phyloP scores from a whole-genome alignment of 2,329 filamentous ascomycete genomes.

The Colletotrichum abscissum region DNA sequence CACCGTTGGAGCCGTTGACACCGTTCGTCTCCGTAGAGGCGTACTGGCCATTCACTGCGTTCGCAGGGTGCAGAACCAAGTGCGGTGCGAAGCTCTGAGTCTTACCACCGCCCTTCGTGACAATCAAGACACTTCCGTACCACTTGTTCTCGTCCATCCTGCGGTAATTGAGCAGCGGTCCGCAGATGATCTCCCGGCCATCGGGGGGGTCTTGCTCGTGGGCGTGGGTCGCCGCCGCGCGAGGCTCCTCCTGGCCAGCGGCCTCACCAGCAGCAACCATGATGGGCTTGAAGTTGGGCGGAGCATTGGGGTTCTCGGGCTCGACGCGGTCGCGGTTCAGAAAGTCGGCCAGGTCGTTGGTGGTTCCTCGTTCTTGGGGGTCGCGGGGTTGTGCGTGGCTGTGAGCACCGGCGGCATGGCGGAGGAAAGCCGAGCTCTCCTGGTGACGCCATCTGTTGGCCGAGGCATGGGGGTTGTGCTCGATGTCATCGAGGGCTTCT shows the following conservation, averaged over 20 bases:
- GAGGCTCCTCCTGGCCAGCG: slow-evolving; percentile 41
- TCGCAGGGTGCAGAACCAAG: slow-evolving; percentile 63
- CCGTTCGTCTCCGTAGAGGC: slow-evolving; percentile 41
- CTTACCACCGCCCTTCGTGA: slow-evolving; percentile 77
- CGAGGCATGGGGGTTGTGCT: slow-evolving; percentile 66
- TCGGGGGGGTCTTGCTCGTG: slow-evolving; percentile 46
- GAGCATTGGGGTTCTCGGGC: slow-evolving; percentile 45
- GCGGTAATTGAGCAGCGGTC: slow-evolving; percentile 82
- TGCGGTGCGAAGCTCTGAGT: slow-evolving; percentile 68
- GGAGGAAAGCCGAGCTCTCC: slow-evolving; percentile 67
- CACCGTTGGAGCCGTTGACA: slow-evolving; percentile 42
- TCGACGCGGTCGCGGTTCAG: slow-evolving; percentile 66
- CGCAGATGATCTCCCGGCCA: slow-evolving; percentile 73
- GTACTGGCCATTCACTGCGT: slow-evolving; percentile 40
- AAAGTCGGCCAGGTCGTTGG: slow-evolving; percentile 66
- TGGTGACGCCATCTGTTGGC: slow-evolving; percentile 71
- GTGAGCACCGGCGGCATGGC: slow-evolving; percentile 53
- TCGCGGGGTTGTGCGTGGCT: slow-evolving; percentile 48
- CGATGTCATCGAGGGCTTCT: slow-evolving; percentile 45
- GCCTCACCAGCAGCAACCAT: slow-evolving; percentile 55
- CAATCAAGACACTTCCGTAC: slow-evolving; percentile 88
- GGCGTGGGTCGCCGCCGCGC: slow-evolving; percentile 26
- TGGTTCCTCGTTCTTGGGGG: slow-evolving; percentile 53
- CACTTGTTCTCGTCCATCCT: slow-evolving; percentile 77
- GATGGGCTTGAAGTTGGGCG: slow-evolving; percentile 59